Percentiles rank a stretch among this genome's conserved stretches.
phyloP scores from a whole-genome alignment of 306 rosid genomes.

The Rosa chinensis region DNA sequence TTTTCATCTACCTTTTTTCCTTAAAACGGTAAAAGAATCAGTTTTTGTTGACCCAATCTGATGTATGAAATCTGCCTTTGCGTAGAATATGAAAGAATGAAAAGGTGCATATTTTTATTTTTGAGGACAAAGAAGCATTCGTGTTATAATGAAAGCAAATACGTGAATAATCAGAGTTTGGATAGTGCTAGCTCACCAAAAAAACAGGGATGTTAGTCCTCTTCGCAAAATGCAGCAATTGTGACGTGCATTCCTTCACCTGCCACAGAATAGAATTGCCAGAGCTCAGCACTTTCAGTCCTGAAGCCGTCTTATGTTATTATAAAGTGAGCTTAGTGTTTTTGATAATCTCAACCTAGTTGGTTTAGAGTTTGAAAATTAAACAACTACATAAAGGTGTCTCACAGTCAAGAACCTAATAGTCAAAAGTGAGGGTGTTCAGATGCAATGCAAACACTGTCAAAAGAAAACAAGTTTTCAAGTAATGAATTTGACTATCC shows the following conservation, averaged over 20 bases:
- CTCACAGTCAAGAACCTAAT: not conserved
- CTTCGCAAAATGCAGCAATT: constrained; percentile 86
- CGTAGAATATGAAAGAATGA: not conserved
- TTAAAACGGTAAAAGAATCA: not conserved
- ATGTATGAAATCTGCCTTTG: not conserved
- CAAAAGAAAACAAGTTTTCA: constrained; percentile 3
- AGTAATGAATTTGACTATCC: not conserved
- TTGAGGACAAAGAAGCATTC: not conserved
- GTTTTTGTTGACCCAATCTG: not conserved
- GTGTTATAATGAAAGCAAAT: not conserved
- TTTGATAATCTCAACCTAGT: constrained; percentile 14
- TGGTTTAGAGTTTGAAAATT: constrained; percentile 11
- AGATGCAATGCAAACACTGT: not conserved
- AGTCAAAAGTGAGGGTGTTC: not conserved
- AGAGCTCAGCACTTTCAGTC: constrained; percentile 13
- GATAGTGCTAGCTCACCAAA: constrained; percentile 52
- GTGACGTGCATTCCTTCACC: constrained; percentile 92
- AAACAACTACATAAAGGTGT: not conserved
- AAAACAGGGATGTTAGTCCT: constrained; percentile 69
- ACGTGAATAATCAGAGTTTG: not conserved
- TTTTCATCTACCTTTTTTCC: not conserved
- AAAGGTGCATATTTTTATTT: not conserved
- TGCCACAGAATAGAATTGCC: constrained; percentile 38
- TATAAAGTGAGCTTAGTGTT: constrained; percentile 14
- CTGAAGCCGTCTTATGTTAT: constrained; percentile 17